Evolutionary conservation across 1,139 yeast species (phyloP), one percentile per base, ranked within the genome.

Genomic region (Scheffersomyces parashehatae): DNA sequence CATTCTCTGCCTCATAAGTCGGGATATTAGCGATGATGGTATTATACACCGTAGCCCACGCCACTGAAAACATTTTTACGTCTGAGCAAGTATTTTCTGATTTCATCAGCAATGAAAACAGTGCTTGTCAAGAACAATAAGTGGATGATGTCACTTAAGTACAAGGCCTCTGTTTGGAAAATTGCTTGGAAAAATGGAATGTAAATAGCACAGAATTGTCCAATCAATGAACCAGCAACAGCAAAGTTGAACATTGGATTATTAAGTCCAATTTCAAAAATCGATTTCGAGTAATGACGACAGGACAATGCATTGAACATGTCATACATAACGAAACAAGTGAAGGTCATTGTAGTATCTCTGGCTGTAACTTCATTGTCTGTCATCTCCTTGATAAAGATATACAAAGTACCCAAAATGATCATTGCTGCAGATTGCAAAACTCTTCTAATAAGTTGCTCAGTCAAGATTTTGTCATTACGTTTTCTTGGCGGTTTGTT

Each of bases 331-430:
- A 93, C 98, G 67, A 93, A 93, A 62, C 98, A 88, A 0, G 98
- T 93, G 60, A 93, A 93, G 0, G 98, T 90, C 97, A 93, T 91
- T n/a, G 99, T 93, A 11, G 98, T 91, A 62, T 91, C 98, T 66
- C 98, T 85, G 11, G 93, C 85, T 3, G 97, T 89, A 45, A 91
- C 83, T 49, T 77, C 78, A 44, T 85, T 83, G 60, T 88, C 95
- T 14, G 78, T 77, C 93, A 90, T 88, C 64, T 91, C 97, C 49
- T 81, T 79, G 40, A 88, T 71, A 61, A 89, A 93, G 28, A 93
- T 87, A 60, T 84, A 87, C 64, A 90, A 75, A 0, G 98, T 93
- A 37, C 98, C 99, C 28, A 75, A 37, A 34, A 81, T 68, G 48
- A 91, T 88, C 64, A 88, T 79, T 2, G 68, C 51, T 0, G 96